These are phyloP conservation scores for Hymenoscyphus scutula DNA, from an alignment of 2,329 filamentous ascomycete species.

Conservation along the genomic window DNA sequence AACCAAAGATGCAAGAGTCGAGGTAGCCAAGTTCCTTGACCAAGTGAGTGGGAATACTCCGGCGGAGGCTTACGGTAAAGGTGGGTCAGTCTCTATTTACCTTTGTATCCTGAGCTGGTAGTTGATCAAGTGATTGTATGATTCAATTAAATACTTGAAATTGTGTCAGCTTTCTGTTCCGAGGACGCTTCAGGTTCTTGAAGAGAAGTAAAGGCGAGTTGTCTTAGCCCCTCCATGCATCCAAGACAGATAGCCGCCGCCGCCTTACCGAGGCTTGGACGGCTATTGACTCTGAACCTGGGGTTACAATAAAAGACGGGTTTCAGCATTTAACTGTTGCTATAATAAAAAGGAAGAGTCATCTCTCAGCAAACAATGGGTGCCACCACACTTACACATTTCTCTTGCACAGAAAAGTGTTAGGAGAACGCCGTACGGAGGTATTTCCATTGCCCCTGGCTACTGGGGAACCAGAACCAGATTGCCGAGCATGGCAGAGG, in stretches of 20 bases:
- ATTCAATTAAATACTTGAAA: neutral
- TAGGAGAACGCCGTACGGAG: neutral
- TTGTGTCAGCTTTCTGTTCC: neutral
- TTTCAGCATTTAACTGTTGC: neutral
- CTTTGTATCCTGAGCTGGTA: neutral
- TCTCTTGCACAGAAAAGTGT: neutral
- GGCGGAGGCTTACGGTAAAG: neutral
- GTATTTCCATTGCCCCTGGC: neutral
- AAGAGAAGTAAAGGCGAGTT: neutral
- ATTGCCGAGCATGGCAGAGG: neutral
- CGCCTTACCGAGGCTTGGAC: neutral
- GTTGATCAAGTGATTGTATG: neutral
- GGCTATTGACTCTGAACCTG: neutral
- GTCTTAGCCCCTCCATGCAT: neutral
- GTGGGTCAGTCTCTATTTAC: neutral
- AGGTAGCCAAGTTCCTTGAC: neutral
- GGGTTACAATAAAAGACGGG: neutral
- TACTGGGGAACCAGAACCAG: neutral
- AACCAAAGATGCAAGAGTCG: constrained; percentile 1
- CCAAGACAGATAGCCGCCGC: neutral
- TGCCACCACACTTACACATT: neutral
- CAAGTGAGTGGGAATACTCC: constrained; percentile 1
- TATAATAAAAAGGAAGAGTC: neutral
- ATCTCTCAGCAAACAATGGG: neutral
- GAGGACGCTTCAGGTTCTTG: neutral